A percentile compares a stretch with the other conserved stretches of the same genome.
phyloP scores from a whole-genome alignment of 352 stramenopile species.

The Phytophthora capsici region DNA sequence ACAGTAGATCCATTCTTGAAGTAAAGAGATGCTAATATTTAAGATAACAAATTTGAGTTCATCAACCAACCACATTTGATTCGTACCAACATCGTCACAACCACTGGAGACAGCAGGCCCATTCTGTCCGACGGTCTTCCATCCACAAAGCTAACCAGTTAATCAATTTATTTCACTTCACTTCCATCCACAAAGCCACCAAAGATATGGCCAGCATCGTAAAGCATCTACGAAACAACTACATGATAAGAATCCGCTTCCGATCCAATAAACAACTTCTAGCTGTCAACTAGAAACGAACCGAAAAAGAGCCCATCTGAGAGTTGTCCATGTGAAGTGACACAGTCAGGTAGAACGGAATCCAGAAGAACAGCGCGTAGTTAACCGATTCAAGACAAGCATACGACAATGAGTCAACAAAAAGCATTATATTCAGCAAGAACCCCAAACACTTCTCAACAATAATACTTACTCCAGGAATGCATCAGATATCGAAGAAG shows the following conservation, averaged over 20 bases:
- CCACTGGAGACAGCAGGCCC: conserved; percentile 75
- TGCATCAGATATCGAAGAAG: conserved; percentile 86
- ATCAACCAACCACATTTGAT: background rate
- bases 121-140: conserved; percentile 78
- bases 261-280: background rate
- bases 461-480: conserved; percentile 57
- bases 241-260: background rate
- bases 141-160: too few relatives aligned
- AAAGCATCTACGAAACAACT: conserved; percentile 67
- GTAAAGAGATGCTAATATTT: too few relatives aligned
- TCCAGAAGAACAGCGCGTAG: conserved; percentile 98
- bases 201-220: conserved; percentile 76
- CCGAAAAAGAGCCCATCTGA: conserved; percentile 64
- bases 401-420: conserved; percentile 91
- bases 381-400: conserved; percentile 98
- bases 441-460: background rate
- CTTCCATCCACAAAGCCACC: conserved; percentile 75
- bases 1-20: too few relatives aligned
- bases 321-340: conserved; percentile 88
- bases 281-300: conserved; percentile 34
- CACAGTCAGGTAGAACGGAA: conserved; percentile 96
- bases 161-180: too few relatives aligned
- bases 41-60: background rate
- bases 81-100: conserved; percentile 80
- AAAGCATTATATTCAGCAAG: too few relatives aligned